phyloP scores from a whole-genome alignment of 2,329 filamentous ascomycete genomes.

The Dendryphion nanum region DNA sequence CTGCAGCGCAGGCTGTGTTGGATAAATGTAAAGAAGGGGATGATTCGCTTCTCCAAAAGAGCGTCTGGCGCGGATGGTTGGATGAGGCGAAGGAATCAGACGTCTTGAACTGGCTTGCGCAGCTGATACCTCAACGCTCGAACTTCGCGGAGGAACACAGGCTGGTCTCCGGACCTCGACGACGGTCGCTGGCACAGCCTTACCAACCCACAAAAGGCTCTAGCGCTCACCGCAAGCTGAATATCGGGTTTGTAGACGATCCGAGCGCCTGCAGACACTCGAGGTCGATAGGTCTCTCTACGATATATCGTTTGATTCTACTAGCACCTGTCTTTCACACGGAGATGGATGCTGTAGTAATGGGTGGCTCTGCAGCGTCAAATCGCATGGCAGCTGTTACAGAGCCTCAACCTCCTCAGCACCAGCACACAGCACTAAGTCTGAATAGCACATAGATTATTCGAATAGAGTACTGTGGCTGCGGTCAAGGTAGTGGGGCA shows the following conservation, averaged over 20 bases:
- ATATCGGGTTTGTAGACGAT: slow-evolving; percentile 21
- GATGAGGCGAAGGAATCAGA: slow-evolving; percentile 17
- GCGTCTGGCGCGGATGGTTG: slow-evolving; percentile 20
- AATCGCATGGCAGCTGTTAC: too few relatives aligned
- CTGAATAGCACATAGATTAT: too few relatives aligned
- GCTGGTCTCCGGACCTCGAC: slow-evolving; percentile 8
- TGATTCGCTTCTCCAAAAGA: slow-evolving; percentile 18
- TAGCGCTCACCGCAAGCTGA: slow-evolving; percentile 15
- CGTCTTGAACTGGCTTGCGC: slow-evolving; percentile 19
- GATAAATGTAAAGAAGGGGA: slow-evolving; percentile 18
- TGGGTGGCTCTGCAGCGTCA: too few relatives aligned
- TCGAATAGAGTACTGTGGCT: too few relatives aligned
- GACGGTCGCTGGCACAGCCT: slow-evolving; percentile 16
- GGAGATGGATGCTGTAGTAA: too few relatives aligned
- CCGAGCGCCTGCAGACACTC: slow-evolving; percentile 12
- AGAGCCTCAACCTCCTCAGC: too few relatives aligned
- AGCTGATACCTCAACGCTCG: slow-evolving; percentile 14
- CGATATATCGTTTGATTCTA: too few relatives aligned
- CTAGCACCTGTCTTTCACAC: too few relatives aligned
- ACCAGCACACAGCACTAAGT: too few relatives aligned
- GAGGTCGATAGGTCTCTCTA: too few relatives aligned
- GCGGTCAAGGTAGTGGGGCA: too few relatives aligned
- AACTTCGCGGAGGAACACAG: slow-evolving; percentile 11
- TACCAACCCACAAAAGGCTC: slow-evolving; percentile 20
- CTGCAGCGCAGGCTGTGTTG: slow-evolving; percentile 15